Evolutionary conservation across 805 yeast species (phyloP).

Genomic region (Lachancea sp.): DNA sequence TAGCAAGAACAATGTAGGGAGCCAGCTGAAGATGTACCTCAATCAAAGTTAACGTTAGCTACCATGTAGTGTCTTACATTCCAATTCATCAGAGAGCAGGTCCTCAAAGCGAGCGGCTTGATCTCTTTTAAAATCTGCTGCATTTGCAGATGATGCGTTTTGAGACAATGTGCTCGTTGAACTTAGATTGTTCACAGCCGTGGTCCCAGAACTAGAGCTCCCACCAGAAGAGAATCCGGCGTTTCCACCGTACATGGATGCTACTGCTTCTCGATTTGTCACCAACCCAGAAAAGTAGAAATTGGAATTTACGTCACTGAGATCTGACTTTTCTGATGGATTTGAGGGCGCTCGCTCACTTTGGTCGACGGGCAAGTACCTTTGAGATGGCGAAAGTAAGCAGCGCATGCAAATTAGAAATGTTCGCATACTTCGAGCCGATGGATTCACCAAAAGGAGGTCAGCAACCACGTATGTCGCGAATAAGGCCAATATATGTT

Average conservation of each 20-base stretch:
- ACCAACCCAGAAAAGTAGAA: conserved; percentile 6
- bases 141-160: neutral
- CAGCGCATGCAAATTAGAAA: conserved; percentile 1
- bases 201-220: neutral
- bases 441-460: conserved; percentile 3
- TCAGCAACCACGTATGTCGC: conserved; percentile 1
- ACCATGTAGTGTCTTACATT: conserved; percentile 1
- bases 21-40: no score
- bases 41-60: no score
- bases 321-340: no score
- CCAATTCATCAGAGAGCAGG: conserved; percentile 3
- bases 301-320: neutral
- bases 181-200: neutral
- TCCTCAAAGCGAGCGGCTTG: neutral
- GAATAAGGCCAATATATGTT: neutral
- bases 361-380: neutral
- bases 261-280: conserved; percentile 4
- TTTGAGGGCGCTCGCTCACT: neutral
- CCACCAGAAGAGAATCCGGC: neutral
- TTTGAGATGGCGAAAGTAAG: neutral
- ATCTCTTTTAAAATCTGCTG: neutral
- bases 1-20: no score
- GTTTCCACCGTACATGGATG: conserved; percentile 2
- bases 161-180: neutral
- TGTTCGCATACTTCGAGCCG: conserved; percentile 5